A percentile compares a stretch with the other conserved stretches of the same genome.
These are phyloP conservation scores for Darksidea phi DNA, from an alignment of 495 filamentous ascomycete genomes.

Conservation along the genomic window DNA sequence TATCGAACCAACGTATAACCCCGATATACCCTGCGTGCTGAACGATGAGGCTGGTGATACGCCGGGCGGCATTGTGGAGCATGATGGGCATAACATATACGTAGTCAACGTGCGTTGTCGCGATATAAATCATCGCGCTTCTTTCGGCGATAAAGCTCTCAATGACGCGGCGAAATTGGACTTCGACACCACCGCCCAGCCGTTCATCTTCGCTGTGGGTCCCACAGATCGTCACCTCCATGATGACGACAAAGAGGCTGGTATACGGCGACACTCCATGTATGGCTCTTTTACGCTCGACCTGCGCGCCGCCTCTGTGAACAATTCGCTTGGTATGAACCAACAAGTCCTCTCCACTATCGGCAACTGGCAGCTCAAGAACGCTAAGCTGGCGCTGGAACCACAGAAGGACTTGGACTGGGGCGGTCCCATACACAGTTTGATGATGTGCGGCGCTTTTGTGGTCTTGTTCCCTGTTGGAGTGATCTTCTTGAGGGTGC, in stretches of 20 bases:
- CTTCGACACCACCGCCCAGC: conserved; percentile 39
- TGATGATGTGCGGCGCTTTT: conserved; percentile 54
- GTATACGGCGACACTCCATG: conserved; percentile 53
- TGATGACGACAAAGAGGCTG: conserved; percentile 46
- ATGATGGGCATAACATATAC: conserved; percentile 45
- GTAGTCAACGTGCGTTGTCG: conserved; percentile 53
- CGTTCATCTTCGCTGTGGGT: conserved; percentile 61
- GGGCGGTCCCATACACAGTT: conserved; percentile 51
- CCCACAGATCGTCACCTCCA: conserved; percentile 42
- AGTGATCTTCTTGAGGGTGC: conserved; percentile 50
- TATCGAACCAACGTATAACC: conserved; percentile 50
- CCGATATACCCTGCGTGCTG: conserved; percentile 44
- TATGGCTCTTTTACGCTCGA: conserved; percentile 59
- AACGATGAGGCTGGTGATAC: conserved; percentile 7
- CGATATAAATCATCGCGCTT: conserved; percentile 45
- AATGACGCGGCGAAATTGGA: conserved; percentile 33
- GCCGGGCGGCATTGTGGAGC: conserved; percentile 43
- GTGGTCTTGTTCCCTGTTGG: conserved; percentile 57
- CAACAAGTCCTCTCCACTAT: conserved; percentile 5
- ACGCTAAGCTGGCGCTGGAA: conserved; percentile 5
- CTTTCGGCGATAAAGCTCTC: conserved; percentile 17
- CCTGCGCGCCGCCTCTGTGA: conserved; percentile 49
- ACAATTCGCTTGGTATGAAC: conserved; percentile 20
- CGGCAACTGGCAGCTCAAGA: conserved; percentile 16
- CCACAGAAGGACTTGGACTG: conserved; percentile 32